phyloP scores from a whole-genome alignment of 176 grass and related monocot species.

The Zea mays region Zm-B73-REFERENCE-NAM-5.0 NC_050101.1:83208501-83209000 shows the following conservation, averaged over 20 bases:
- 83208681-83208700: conserved; percentile 55
- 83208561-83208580: conserved; percentile 74
- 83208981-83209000: not conserved
- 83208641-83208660: conserved; percentile 83
- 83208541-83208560: conserved; percentile 37
- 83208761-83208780: not conserved
- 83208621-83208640: conserved; percentile 83
- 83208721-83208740: conserved; percentile 7
- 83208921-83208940: conserved; percentile 86
- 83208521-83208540: conserved; percentile 49
- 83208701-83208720: not conserved
- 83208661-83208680: conserved; percentile 90
- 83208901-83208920: conserved; percentile 77
- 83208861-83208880: not conserved
- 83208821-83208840: not conserved
- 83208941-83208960: conserved; percentile 74
- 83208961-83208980: conserved; percentile 69
- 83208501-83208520: conserved; percentile 24
- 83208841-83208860: not conserved
- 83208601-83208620: conserved; percentile 88
- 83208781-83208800: not conserved
- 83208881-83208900: conserved; percentile 35
- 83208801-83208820: not conserved
- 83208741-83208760: not conserved
- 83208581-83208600: conserved; percentile 74